Evolutionary conservation across 257 asterid species (phyloP).

Genomic region (Lantana camara): DNA sequence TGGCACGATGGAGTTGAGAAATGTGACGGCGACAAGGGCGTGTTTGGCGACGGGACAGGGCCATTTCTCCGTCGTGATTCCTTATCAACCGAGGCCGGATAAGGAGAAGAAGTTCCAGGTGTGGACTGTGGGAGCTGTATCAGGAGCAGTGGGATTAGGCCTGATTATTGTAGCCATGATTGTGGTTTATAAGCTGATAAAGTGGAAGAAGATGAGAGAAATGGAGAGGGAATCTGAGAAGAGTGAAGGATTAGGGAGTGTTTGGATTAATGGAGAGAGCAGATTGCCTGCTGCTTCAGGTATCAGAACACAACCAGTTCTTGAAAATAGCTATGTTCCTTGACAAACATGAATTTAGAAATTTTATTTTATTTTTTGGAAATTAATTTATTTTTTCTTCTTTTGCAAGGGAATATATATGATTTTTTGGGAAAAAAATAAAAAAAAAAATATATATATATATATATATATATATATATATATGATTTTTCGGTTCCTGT

Average conservation of each 20-base stretch:
- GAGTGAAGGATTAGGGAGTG: slow-evolving; percentile 58
- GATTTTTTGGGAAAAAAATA: too few relatives aligned
- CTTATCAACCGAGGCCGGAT: slow-evolving; percentile 23
- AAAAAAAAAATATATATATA: too few relatives aligned
- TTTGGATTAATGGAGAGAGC: slow-evolving; percentile 80
- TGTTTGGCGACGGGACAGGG: slow-evolving; percentile 57
- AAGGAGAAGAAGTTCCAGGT: slow-evolving; percentile 35
- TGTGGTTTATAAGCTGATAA: slow-evolving; percentile 29
- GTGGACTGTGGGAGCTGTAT: slow-evolving; percentile 67
- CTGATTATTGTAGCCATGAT: slow-evolving; percentile 35
- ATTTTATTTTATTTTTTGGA: slow-evolving; percentile 16
- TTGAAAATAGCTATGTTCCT: slow-evolving; percentile 67
- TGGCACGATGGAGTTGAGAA: slow-evolving; percentile 54
- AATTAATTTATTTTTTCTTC: slow-evolving; percentile 27
- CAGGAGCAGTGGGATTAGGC: slow-evolving; percentile 47
- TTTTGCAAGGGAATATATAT: slow-evolving; percentile 31
- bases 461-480: too few relatives aligned
- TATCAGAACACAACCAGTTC: slow-evolving; percentile 78
- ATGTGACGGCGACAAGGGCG: slow-evolving; percentile 32
- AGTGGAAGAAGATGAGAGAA: slow-evolving; percentile 34
- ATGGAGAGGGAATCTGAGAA: slow-evolving; percentile 71
- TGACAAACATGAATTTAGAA: slow-evolving; percentile 29
- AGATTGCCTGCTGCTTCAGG: slow-evolving; percentile 81
- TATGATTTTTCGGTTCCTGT: too few relatives aligned
- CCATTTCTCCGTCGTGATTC: slow-evolving; percentile 66